phyloP scores from a whole-genome alignment of 139 green algal genomes.

The Marvania coccoides region DNA sequence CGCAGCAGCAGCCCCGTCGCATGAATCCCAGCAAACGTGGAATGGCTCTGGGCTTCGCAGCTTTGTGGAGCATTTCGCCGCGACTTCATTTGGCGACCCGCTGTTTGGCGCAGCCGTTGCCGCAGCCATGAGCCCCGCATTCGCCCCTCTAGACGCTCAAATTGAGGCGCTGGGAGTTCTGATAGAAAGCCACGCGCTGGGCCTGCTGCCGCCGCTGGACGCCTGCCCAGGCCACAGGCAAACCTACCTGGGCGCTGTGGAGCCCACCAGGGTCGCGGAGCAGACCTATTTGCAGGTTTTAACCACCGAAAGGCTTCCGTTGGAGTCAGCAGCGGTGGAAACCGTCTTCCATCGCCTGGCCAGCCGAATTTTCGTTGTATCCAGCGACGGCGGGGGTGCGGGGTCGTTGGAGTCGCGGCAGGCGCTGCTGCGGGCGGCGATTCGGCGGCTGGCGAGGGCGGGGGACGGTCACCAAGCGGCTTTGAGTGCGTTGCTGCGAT shows the following conservation, averaged over 20 bases:
- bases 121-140: background rate
- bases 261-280: background rate
- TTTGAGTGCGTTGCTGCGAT: conserved; percentile 15
- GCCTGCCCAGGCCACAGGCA: background rate
- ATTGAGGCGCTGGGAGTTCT: conserved; percentile 24
- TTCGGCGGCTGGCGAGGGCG: background rate
- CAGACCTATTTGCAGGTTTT: background rate
- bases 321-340: background rate
- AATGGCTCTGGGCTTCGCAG: conserved; percentile 16
- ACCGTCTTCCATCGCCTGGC: conserved; percentile 24
- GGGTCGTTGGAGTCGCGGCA: background rate
- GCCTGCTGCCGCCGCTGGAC: conserved; percentile 45
- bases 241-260: conserved; percentile 4
- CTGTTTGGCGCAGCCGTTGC: conserved; percentile 38
- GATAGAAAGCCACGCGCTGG: conserved; percentile 28
- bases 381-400: background rate
- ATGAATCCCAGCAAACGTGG: background rate
- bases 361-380: conserved; percentile 1
- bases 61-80: conserved; percentile 35
- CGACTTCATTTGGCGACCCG: conserved; percentile 41
- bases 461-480: background rate
- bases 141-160: conserved; percentile 16
- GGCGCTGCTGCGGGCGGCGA: background rate
- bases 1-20: background rate
- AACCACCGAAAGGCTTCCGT: background rate